Evolutionary conservation across 345 rosid genomes (phyloP).

Genomic region (Populus simonii): DNA sequence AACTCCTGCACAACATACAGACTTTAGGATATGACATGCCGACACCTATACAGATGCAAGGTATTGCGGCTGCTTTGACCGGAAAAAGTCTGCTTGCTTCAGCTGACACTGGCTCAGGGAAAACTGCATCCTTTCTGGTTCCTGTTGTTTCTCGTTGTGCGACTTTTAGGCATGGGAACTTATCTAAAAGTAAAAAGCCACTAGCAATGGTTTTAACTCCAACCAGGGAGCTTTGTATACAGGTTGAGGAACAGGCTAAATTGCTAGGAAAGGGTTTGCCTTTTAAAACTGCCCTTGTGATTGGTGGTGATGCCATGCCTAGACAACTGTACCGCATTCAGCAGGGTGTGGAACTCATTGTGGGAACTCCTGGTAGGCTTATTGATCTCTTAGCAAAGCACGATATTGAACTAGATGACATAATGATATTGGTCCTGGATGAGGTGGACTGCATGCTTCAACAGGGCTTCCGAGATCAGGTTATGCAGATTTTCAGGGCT

Average conservation of each 20-base stretch:
- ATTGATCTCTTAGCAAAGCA: slow-evolving; percentile 76
- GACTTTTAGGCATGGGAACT: slow-evolving; percentile 32
- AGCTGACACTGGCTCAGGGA: slow-evolving; percentile 86
- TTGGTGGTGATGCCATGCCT: slow-evolving; percentile 84
- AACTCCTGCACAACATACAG: slow-evolving; percentile 69
- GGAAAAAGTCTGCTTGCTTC: slow-evolving; percentile 74
- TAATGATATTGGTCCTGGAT: slow-evolving; percentile 61
- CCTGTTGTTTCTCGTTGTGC: slow-evolving; percentile 67
- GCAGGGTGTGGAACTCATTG: slow-evolving; percentile 80
- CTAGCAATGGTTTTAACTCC: slow-evolving; percentile 75
- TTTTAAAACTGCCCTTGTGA: slow-evolving; percentile 88
- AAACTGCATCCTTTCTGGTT: slow-evolving; percentile 82
- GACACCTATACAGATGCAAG: slow-evolving; percentile 90
- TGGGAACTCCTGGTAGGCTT: slow-evolving; percentile 89
- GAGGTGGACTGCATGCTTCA: slow-evolving; percentile 96
- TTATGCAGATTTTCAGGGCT: slow-evolving; percentile 77
- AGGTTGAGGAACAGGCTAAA: slow-evolving; percentile 92
- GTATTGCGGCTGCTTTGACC: slow-evolving; percentile 67
- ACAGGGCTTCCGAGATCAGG: slow-evolving; percentile 84
- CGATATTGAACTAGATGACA: slow-evolving; percentile 46
- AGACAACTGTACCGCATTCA: slow-evolving; percentile 70
- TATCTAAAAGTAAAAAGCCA: slow-evolving; percentile 40
- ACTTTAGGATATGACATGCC: slow-evolving; percentile 69
- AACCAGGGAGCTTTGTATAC: slow-evolving; percentile 85
- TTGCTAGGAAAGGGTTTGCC: slow-evolving; percentile 85